Base-by-base conservation (phyloP, 2,329 filamentous ascomycete genomes). In the Aureobasidium namibiae region DNA sequence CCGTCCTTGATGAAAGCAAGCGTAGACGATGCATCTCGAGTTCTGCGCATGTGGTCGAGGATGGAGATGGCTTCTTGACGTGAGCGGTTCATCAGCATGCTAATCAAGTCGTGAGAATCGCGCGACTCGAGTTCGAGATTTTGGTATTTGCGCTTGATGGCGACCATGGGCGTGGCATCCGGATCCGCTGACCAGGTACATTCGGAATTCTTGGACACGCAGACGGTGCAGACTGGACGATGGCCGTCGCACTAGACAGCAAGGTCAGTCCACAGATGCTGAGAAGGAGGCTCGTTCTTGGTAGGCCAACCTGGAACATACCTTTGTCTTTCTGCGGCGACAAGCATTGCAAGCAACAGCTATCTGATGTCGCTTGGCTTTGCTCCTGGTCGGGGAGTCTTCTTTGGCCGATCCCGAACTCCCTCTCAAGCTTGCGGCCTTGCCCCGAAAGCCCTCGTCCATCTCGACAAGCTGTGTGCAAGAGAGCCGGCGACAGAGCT, bases 341-440 rank as follows among this genome's bases (percentile, higher is more conserved):
- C 60, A 61, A 18, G 52, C 60, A 58, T 58, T 61, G 53, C 60
- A 61, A 26, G 60, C 60, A 36, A 61, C 60, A 10, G 38, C 46
- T 38, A 58, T 58, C 39, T 61, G 60, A 8, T 61, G 60, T 18
- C 60, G 52, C 45, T 61, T 61, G n/a, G 44, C 21, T 24, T 36
- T 58, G 11, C 44, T 24, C 23, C 42, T 58, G 34, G 23, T 24
- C 8, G 54, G 54, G 21, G 54, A 58, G 13, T 49, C 54, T 13
- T 58, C 54, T 9, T 26, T 58, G 10, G 0, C 72, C 67, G 3
- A 79, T 71, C 2, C 62, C 39, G 56, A 68, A 64, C 2, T 66
- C 63, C 1, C 56, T 18, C 31, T 62, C 56, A 31, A 68, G 41
- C 29, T 56, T 23, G 21, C 31, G 39, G 45, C 9, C 24, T n/a